Base-by-base conservation (phyloP, 2,329 filamentous ascomycete genomes). In the Pseudocercospora ulei region DNA sequence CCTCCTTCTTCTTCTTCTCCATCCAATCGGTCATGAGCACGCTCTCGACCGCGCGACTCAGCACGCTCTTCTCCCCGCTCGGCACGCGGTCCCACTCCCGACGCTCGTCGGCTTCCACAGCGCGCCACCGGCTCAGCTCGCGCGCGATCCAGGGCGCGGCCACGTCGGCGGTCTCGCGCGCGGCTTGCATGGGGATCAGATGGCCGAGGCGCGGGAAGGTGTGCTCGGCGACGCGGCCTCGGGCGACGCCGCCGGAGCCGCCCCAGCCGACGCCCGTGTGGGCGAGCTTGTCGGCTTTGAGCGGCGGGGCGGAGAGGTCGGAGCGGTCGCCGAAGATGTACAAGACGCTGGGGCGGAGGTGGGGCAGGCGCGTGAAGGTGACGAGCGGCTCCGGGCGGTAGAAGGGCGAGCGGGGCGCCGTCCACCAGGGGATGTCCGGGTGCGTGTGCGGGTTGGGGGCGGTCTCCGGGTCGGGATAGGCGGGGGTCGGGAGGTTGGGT, bases 141-240 rank as follows among this genome's bases (percentile, higher is more conserved):
- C 48, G 43, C 16, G 34, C 47, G 7, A 61, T 16, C 66, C 67
- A 70, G 9, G 49, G 54, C 8, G 52, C 55, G 16, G 39, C 43
- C 4, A 61, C 57, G n/a, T 72, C 65, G 1, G 84, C 87, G 46
- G 78, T 81, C 53, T 74, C 67, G 2, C 54, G 65, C 0, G 82
- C 81, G 24, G 73, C 72, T 61, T 94, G 86, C 74, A 94, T 82
- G 0, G 87, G 80, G 17, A 95, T 74, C 26, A 95, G 61, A 60
- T 96, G 88, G 0, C 87, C 85, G 4, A 71, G 68, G 0, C 71
- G 71, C 17, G 79, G 63, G 5, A 90, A 62, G 9, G 75, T 66
- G 3, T 82, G 70, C 48, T 77, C 70, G 39, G 67, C 69, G 2
- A 94, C 86, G 29, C 76, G 68, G 0, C 81, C 83, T 7, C 71